Evolutionary conservation across 2,329 filamentous ascomycete genomes (phyloP), one percentile per base, ranked within the genome.

Genomic region (Phialophora chinensis): DNA sequence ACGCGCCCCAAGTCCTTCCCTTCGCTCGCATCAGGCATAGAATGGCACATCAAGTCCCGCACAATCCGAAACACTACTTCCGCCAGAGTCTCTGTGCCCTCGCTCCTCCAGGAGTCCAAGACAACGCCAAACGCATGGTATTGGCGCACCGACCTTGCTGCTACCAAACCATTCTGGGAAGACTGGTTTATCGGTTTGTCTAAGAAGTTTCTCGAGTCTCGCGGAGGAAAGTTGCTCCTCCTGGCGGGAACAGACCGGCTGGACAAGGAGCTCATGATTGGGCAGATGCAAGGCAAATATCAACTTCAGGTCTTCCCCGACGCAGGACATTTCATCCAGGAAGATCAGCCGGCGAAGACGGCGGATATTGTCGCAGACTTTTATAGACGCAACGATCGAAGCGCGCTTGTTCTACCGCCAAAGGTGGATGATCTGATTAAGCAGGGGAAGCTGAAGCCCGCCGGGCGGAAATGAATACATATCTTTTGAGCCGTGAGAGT

Each of bases 231-330:
- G 78, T 78, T 96, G 67, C 80, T 97, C 59, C 80, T 97, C 60
- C 84, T 97, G 35, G 94, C 93, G 2, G 93, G 93, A 20, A 97
- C 93, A 11, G 94, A 97, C 79, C 85, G 93, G 57, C 78, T 97
- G 65, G 93, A 97, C 76, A 96, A 91, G 71, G 93, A 96, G 75
- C 80, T 97, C 74, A 97, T 92, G 78, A 97, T 97, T 77, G 93
- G 93, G 17, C 93, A 97, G 79, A 97, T 97, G 93, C 93, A 97
- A 83, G 93, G 93, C 4, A 98, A 98, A 84, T 99, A 98, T 76
- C 93, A 96, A 65, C 82, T 99, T 54, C 91, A 97, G 73, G 93
- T 99, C 6, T 91, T 98, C 73, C 93, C 95, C 0, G 92, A 97
- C 76, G 93, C 95, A 1, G 95, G 95, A 0, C 95, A 99, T 77